phyloP scores from a whole-genome alignment of 495 filamentous ascomycete genomes.

The Neurospora sp. region DNA sequence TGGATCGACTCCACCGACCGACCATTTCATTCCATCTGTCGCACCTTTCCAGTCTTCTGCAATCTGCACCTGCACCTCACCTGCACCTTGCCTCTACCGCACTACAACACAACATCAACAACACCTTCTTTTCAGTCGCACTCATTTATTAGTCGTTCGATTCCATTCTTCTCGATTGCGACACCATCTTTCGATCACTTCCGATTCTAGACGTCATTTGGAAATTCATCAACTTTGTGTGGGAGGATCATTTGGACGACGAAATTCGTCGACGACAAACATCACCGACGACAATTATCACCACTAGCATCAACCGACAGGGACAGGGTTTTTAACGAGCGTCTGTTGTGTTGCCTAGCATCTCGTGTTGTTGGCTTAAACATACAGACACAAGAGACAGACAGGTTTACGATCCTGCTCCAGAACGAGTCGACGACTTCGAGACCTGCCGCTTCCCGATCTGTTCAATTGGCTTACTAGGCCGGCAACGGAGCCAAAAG shows the following conservation, averaged over 20 bases:
- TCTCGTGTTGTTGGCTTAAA: neutral
- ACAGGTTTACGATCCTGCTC: neutral
- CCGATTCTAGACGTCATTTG: neutral
- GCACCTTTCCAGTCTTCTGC: neutral
- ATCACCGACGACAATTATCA: neutral
- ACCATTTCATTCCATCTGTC: neutral
- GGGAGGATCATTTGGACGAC: neutral
- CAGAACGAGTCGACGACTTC: neutral
- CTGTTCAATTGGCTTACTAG: constrained; percentile 6
- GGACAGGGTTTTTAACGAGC: neutral
- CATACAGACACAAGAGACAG: neutral
- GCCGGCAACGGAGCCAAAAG: constrained; percentile 10
- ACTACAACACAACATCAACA: neutral
- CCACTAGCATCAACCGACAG: neutral
- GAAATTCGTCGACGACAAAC: neutral
- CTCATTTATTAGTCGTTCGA: neutral
- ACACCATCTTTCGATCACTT: neutral
- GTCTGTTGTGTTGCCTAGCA: neutral
- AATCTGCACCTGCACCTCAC: neutral
- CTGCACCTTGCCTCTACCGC: neutral
- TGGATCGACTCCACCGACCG: neutral
- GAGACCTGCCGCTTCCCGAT: neutral
- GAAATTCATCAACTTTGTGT: neutral
- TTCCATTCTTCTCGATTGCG: neutral
- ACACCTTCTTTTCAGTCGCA: neutral